Percentiles rank a stretch among this genome's conserved stretches.
phyloP scores from a whole-genome alignment of 1,139 yeast genomes.

The Yamadazyma songkhlaensis region DNA sequence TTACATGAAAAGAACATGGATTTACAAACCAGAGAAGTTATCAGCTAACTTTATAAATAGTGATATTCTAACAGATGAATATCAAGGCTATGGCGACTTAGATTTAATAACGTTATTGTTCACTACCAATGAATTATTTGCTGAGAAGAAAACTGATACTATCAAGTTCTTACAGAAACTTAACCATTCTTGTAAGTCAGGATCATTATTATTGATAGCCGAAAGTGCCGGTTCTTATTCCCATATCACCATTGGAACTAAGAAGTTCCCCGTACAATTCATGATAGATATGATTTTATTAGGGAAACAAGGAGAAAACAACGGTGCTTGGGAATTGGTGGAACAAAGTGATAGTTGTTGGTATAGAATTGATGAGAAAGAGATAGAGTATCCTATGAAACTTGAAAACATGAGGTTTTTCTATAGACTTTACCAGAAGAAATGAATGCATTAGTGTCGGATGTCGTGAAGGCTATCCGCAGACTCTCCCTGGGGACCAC shows the following conservation, averaged over 20 bases:
- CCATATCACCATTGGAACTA: constrained; percentile 70
- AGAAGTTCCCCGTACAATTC: constrained; percentile 79
- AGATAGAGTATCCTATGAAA: constrained; percentile 64
- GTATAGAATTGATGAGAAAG: constrained; percentile 62
- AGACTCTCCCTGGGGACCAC: too few species aligned
- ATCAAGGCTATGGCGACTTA: constrained; percentile 17
- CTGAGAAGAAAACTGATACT: constrained; percentile 62
- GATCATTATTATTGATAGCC: constrained; percentile 62
- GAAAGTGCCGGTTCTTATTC: constrained; percentile 93
- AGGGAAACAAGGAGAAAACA: constrained; percentile 48
- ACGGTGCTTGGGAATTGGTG: constrained; percentile 66
- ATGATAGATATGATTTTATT: constrained; percentile 68
- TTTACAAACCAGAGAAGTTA: constrained; percentile 38
- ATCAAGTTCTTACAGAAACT: constrained; percentile 55
- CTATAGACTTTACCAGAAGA: constrained; percentile 66
- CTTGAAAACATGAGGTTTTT: constrained; percentile 87
- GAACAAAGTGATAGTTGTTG: constrained; percentile 73
- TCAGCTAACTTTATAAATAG: constrained; percentile 45
- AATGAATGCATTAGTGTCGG: constrained; percentile 7
- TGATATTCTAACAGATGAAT: constrained; percentile 40
- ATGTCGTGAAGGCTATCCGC: too few species aligned
- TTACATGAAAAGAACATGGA: constrained; percentile 51
- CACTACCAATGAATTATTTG: constrained; percentile 83
- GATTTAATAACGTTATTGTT: constrained; percentile 68
- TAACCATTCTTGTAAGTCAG: constrained; percentile 47